Conservation (phyloP, 768 basidiomycete species). For the Tephrocybe sp. region DNA sequence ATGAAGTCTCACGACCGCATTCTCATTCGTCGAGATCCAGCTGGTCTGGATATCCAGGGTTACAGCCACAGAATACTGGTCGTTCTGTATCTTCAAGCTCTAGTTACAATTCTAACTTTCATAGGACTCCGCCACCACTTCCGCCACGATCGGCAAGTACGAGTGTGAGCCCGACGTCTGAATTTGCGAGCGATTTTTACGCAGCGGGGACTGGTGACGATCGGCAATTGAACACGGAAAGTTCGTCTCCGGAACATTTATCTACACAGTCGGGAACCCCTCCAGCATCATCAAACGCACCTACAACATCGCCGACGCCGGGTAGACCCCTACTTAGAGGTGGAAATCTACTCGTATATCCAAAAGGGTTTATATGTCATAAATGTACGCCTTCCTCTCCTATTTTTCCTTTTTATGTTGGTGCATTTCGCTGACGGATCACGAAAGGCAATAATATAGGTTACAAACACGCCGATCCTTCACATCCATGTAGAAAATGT, state of each 20-base stretch:
- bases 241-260: background rate
- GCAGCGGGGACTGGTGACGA: constrained; percentile 36
- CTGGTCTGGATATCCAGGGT: background rate
- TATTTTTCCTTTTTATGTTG: background rate
- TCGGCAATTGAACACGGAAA: constrained; percentile 2
- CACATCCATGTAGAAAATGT: constrained; percentile 67
- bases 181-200: constrained; percentile 66
- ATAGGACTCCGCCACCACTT: constrained; percentile 8
- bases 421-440: background rate
- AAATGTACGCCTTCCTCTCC: constrained; percentile 52
- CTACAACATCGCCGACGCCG: constrained; percentile 58
- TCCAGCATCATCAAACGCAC: constrained; percentile 35
- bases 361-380: constrained; percentile 53
- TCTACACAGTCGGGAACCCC: too few relatives aligned
- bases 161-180: constrained; percentile 23
- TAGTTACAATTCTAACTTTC: background rate
- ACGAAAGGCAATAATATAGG: constrained; percentile 67
- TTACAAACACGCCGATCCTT: constrained; percentile 67
- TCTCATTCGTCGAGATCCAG: background rate
- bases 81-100: background rate
- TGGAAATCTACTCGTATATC: constrained; percentile 69
- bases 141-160: constrained; percentile 23
- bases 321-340: constrained; percentile 67
- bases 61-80: background rate
- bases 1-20: background rate